Percentiles rank a stretch among this genome's conserved stretches.
phyloP scores from a whole-genome alignment of 2,329 filamentous ascomycete genomes.

The Zymoseptoria pseudotritici region DNA sequence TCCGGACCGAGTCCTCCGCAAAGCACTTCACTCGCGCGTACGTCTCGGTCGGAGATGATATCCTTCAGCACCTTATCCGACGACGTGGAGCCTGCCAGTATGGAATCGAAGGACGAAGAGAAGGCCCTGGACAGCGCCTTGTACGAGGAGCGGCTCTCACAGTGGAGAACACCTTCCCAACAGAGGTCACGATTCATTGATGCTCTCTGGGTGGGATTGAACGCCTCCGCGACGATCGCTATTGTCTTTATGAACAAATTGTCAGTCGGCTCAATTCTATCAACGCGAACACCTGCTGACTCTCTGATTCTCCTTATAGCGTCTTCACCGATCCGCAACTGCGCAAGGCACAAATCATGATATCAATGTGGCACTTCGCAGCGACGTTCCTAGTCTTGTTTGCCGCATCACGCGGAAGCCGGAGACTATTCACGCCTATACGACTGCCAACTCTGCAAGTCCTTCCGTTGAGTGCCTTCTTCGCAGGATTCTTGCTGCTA shows the following conservation, averaged over 20 bases:
- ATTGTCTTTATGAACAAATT: conserved; percentile 7
- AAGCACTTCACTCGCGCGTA: too few species aligned
- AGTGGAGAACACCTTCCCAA: too few species aligned
- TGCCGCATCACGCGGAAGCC: not conserved
- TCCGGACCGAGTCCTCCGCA: too few species aligned
- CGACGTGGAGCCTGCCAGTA: too few species aligned
- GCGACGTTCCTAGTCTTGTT: conserved; percentile 3
- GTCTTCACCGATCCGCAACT: conserved; percentile 3
- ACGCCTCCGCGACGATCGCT: conserved; percentile 1
- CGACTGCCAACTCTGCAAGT: conserved; percentile 1
- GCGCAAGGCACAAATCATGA: conserved; percentile 4
- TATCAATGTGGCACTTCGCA: conserved; percentile 5
- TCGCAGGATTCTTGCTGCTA: conserved; percentile 4
- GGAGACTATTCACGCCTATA: conserved; percentile 2
- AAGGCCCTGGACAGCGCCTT: too few species aligned
- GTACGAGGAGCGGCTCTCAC: too few species aligned
- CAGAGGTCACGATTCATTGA: conserved; percentile 1
- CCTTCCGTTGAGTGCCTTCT: conserved; percentile 7
- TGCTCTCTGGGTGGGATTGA: conserved; percentile 3
- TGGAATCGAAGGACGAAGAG: too few species aligned
- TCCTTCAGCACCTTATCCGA: too few species aligned
- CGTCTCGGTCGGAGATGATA: too few species aligned
- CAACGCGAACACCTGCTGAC: not conserved
- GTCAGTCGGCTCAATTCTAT: not conserved
- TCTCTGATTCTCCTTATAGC: not conserved